Base-by-base conservation (phyloP, 768 basidiomycete species). In the Boletus sp. region DNA sequence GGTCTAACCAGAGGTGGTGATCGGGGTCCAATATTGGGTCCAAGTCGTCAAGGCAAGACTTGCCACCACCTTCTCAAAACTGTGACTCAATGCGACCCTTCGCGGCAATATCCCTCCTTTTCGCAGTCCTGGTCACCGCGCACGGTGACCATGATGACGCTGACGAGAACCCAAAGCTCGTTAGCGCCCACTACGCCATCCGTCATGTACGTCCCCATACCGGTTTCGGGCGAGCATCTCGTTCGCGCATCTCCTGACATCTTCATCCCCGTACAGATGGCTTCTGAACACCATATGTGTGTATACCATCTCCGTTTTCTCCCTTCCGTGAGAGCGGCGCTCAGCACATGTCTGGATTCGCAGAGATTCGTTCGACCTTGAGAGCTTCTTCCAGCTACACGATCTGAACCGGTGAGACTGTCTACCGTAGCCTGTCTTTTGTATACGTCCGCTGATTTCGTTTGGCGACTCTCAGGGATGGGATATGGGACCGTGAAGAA, bases 331-430 rank as follows among this genome's bases (percentile, higher is more conserved):
- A 13, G 7, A 2, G n/a, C 37, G 40, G 15, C 29, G 32, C 45
- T 42, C 23, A 47, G 29, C 32, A 34, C 41, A 6, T n/a, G 34
- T 42, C 4, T 17, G 30, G n/a, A 49, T 29, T 14, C 53, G 19
- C 64, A 93, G 92, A 54, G 89, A 93, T 67, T 82, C 83, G 38
- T 96, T 91, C 61, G 93, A 88, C 64, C 73, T 83, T 40, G 78
- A 84, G 62, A 90, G 92, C 69, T 99, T 99, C 83, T 96, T 97
- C 81, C 85, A 89, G 56, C 76, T 99, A 13, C 96, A 99, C 72
- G 96, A 99, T 73, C 77, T 99, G 53, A 85, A 98, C 72, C 75
- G 84, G 88, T 87, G 56, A 58, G 79, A 65, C 25, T 38, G 40
- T 11, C 34, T 33, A 23, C 14, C 38, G 7, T 34, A 9, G 7